phyloP scores from a whole-genome alignment of 257 asterid genomes.

The Gentiana dahurica region DNA sequence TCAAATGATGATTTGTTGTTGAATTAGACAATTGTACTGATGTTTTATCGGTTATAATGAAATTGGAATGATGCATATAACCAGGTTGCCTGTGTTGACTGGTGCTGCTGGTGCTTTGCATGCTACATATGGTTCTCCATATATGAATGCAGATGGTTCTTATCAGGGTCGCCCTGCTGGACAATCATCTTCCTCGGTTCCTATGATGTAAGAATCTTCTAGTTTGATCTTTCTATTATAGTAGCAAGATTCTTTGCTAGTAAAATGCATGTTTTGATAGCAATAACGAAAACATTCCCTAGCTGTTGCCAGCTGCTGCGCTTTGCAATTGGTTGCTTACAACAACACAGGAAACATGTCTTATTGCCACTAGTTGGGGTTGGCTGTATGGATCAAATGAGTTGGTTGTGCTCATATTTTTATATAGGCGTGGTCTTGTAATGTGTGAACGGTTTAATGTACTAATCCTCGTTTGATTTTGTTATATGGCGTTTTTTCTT shows the following conservation, averaged over 20 bases:
- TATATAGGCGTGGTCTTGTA: no score
- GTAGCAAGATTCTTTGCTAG: no score
- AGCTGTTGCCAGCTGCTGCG: not conserved
- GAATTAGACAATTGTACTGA: no score
- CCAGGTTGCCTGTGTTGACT: constrained; percentile 91
- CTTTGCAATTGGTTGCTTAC: no score
- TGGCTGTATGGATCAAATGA: no score
- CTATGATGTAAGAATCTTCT: constrained; percentile 40
- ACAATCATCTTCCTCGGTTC: constrained; percentile 39
- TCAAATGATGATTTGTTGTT: not conserved
- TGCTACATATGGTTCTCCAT: constrained; percentile 68
- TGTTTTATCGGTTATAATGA: not conserved
- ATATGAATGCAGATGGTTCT: constrained; percentile 68
- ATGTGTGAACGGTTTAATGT: not conserved
- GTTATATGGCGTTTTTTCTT: not conserved
- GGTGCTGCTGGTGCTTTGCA: constrained; percentile 94
- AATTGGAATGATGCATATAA: constrained; percentile 3
- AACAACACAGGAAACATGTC: no score
- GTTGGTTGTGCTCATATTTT: not conserved
- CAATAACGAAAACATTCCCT: not conserved
- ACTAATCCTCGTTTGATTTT: not conserved
- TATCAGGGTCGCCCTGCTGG: constrained; percentile 62
- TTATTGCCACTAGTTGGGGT: no score
- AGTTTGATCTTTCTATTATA: not conserved
- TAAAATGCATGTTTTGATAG: not conserved